phyloP scores from a whole-genome alignment of 495 filamentous ascomycete species.

The Hyphodiscus hymeniophilus region DNA sequence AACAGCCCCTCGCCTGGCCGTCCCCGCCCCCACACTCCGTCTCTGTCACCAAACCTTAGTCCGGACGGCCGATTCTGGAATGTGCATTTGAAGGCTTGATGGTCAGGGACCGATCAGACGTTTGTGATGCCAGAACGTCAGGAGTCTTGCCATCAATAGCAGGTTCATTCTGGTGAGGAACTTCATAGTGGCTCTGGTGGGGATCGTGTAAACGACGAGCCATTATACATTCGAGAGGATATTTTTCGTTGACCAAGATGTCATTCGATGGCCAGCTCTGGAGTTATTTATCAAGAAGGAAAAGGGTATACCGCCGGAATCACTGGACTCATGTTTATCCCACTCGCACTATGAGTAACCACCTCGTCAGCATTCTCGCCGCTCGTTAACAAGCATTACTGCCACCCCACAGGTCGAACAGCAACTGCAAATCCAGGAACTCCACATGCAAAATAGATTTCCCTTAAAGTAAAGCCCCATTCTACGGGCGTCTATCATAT shows the following conservation, averaged over 20 bases:
- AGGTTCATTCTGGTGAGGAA: neutral
- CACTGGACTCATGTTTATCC: no score
- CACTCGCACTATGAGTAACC: no score
- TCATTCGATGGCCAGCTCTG: conserved; percentile 18
- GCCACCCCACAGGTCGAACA: no score
- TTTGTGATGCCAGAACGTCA: neutral
- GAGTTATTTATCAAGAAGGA: no score
- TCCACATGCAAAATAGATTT: no score
- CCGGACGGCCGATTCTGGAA: conserved; percentile 21
- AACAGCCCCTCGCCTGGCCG: conserved; percentile 32
- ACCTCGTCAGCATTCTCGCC: no score
- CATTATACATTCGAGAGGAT: conserved; percentile 67
- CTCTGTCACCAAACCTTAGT: conserved; percentile 22
- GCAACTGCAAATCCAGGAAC: no score
- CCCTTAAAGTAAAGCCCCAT: no score
- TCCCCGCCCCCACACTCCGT: conserved; percentile 32
- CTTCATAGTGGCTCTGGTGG: conserved; percentile 47
- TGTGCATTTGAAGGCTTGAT: conserved; percentile 7
- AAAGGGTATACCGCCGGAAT: no score
- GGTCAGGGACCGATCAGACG: conserved; percentile 5
- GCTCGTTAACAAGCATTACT: no score
- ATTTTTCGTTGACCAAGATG: conserved; percentile 67
- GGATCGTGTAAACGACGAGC: conserved; percentile 44
- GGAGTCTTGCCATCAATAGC: neutral
- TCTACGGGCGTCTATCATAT: no score